Evolutionary conservation across 1,284 basidiomycete genomes (phyloP).

Genomic region (Psilocybe mexicana): DNA sequence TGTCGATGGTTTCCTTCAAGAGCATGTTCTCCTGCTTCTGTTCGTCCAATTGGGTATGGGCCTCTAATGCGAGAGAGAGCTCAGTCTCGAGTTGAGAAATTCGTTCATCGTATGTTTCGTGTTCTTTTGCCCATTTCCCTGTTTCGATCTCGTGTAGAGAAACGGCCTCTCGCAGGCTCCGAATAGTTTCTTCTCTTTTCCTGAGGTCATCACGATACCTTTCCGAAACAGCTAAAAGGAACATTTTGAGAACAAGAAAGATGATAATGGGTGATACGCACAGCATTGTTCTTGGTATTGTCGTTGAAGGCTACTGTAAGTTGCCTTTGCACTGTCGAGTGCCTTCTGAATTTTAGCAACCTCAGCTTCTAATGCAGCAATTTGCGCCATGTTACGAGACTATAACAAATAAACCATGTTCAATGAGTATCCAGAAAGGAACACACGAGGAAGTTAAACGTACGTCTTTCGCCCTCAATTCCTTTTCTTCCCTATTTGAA

Average conservation of each 20-base stretch:
- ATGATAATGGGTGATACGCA: conserved; percentile 37
- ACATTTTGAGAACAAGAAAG: conserved; percentile 7
- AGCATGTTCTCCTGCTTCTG: conserved; percentile 91
- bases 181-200: conserved; percentile 71
- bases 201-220: conserved; percentile 74
- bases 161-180: conserved; percentile 58
- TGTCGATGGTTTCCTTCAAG: conserved; percentile 91
- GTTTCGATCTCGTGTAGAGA: conserved; percentile 64
- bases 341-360: conserved; percentile 71
- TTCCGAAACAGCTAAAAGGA: conserved; percentile 65
- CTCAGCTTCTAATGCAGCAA: conserved; percentile 72
- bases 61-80: conserved; percentile 64
- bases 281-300: conserved; percentile 86
- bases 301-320: conserved; percentile 75
- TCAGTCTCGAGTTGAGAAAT: conserved; percentile 67
- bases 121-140: conserved; percentile 61
- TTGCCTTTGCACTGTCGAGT: conserved; percentile 66
- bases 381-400: conserved; percentile 63
- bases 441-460: conserved; percentile 19
- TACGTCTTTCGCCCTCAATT: conserved; percentile 81
- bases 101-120: conserved; percentile 68
- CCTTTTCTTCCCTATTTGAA: conserved; percentile 86
- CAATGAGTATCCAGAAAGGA: neutral
- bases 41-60: conserved; percentile 74
- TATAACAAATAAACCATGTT: conserved; percentile 23